A percentile compares a stretch with the other conserved stretches of the same genome.
phyloP scores from a whole-genome alignment of 1,284 basidiomycete species.

The Taiwanofungus camphoratus region DNA sequence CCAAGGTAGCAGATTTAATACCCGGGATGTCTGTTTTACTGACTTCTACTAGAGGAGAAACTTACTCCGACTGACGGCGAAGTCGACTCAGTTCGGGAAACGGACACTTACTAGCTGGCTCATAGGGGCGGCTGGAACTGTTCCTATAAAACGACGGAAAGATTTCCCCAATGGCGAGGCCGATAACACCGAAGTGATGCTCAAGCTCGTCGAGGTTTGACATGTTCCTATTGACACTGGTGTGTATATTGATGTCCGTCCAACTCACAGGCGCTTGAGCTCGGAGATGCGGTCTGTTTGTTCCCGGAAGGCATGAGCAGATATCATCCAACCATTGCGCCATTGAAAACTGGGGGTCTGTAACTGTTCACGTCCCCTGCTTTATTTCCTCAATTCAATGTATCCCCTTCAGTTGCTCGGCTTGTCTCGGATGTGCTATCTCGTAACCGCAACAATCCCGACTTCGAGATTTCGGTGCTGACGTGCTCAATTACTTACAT shows the following conservation, averaged over 20 bases:
- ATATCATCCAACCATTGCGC: slow-evolving; percentile 77
- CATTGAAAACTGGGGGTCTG: slow-evolving; percentile 78
- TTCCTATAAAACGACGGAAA: slow-evolving; percentile 73
- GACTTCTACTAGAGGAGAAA: slow-evolving; percentile 46
- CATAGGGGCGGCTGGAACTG: slow-evolving; percentile 79
- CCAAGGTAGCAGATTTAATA: slow-evolving; percentile 36
- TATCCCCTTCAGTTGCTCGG: slow-evolving; percentile 53
- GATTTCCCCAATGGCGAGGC: slow-evolving; percentile 50
- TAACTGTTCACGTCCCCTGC: slow-evolving; percentile 7
- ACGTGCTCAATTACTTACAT: slow-evolving; percentile 84
- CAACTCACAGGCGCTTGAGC: slow-evolving; percentile 56
- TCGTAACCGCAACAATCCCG: slow-evolving; percentile 57
- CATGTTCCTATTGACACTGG: background rate
- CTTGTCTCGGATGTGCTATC: slow-evolving; percentile 74
- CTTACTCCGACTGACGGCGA: slow-evolving; percentile 78
- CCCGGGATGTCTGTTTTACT: background rate
- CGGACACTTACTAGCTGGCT: slow-evolving; percentile 84
- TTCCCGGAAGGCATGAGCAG: slow-evolving; percentile 83
- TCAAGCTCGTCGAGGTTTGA: slow-evolving; percentile 57
- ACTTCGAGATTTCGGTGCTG: slow-evolving; percentile 67
- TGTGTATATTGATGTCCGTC: background rate
- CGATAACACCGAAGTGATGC: slow-evolving; percentile 69
- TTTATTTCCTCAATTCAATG: background rate
- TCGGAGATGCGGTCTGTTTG: slow-evolving; percentile 74
- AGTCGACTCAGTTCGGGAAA: slow-evolving; percentile 78